Evolutionary conservation across 345 rosid species (phyloP), one percentile per base, ranked within the genome.

Genomic region (Cardamine occulta): DNA sequence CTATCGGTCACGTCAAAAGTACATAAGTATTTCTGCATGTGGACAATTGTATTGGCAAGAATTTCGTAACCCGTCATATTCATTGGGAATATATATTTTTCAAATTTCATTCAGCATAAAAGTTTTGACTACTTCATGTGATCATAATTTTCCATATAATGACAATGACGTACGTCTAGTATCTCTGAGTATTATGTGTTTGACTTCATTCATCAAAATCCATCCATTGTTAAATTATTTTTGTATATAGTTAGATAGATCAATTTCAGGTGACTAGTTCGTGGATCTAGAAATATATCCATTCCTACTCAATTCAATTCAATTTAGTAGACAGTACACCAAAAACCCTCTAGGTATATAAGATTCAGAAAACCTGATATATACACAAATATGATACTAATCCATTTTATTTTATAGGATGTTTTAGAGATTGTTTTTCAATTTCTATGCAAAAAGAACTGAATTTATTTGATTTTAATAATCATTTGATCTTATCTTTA

Each of bases 11-110:
- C 66, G 72, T 66, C 66, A 45, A 47, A 47, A 23, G 11, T 74
- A 32, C 72, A 45, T 4, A 42, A 55, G 26, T 65, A 65, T 56
- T 74, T 74, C 72, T 74, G 78, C 72, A 74, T 74, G 59, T 47
- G 29, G 78, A 56, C 78, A 74, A 65, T 74, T 74, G 4, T 32
- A 32, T 45, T 56, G 66, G 59, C 72, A 74, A 23, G 59, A 74
- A 74, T 66, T 45, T 66, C 59, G 59, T 66, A 65, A 66, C 52
- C 59, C 51, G 58, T 57, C 72, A 57, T 47, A 21, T 45, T 56
- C 72, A 56, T 34, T 19, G 1, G 9, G 48, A 53, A 40, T 73
- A 8, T 44, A 19, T 32, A 10, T 71, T 7, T 31, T 61, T 37
- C 29, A 18, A 13, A 31, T 23, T 73, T 9, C 8, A 18, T 64